Base-by-base conservation (phyloP, 2,329 filamentous ascomycete genomes). In the Calonectria pauciramosa region DNA sequence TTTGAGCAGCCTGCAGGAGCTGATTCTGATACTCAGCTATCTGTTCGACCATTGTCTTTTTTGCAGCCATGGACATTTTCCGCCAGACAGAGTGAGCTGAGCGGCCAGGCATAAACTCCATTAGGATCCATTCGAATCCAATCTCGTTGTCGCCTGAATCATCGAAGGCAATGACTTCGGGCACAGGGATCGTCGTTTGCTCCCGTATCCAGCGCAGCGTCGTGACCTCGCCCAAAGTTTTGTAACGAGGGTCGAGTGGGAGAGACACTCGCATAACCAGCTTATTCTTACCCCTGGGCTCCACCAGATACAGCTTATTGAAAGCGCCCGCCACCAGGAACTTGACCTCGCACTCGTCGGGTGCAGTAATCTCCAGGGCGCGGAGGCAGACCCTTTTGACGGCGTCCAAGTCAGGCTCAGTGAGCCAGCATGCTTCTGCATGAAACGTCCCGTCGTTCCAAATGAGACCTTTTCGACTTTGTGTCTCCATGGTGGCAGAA, bases 91-190 rank as follows among this genome's bases (percentile, higher is more conserved):
- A 63, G 76, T 80, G 66, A 1, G 75, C 77, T 8, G 81, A 75
- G 14, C 44, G 75, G 0, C 84, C 84, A 1, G 71, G 65, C 72
- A 85, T 73, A 9, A 76, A 72, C 8, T 82, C 78, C 83, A 87
- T 85, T 16, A 86, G 66, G 13, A 86, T 86, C 85, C 85, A 88
- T 78, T 87, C 85, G 23, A 83, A 86, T 0, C 83, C 85, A 34
- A 87, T 80, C 28, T 82, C 77, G 38, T 86, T 87, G 2, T 82
- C 54, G 20, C 59, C 75, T 2, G 74, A 81, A 34, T 83, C 78
- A 32, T 85, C 82, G 70, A 81, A 86, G 2, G 77, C 82, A 44
- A 85, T 60, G 3, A 87, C 80, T 2, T 75, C 63, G 2, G 86
- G 81, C 4, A 86, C 80, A 0, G 84, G 86, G 1, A 86, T 78